Percentiles rank a stretch among this genome's conserved stretches.
phyloP scores from a whole-genome alignment of 2,329 filamentous ascomycete species.

The Colletotrichum brevisporum region DNA sequence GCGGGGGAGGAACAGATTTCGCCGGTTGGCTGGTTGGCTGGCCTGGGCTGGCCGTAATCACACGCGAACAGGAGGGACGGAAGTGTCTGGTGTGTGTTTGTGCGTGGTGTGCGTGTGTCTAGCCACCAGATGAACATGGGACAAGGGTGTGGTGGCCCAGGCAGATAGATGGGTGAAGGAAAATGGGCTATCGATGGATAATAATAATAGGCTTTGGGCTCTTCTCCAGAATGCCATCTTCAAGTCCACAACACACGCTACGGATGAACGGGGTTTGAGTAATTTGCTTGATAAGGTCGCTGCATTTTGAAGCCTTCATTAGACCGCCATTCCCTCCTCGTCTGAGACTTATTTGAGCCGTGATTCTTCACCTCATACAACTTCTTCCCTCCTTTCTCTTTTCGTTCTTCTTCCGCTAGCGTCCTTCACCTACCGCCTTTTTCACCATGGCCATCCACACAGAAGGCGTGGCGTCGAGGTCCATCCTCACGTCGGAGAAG shows the following conservation, averaged over 20 bases:
- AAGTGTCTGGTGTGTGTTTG: background rate
- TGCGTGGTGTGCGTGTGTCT: background rate
- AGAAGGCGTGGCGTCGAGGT: constrained; percentile 25
- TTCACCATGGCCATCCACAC: constrained; percentile 29
- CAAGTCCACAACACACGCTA: constrained; percentile 1
- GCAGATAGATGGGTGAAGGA: background rate
- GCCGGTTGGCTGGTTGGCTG: constrained; percentile 3
- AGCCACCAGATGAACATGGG: constrained; percentile 30
- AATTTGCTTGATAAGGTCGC: background rate
- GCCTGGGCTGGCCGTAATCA: constrained; percentile 9
- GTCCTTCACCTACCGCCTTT: background rate
- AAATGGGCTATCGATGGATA: constrained; percentile 3
- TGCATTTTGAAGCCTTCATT: background rate
- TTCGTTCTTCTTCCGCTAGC: background rate
- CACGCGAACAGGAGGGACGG: constrained; percentile 25
- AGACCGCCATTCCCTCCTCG: background rate
- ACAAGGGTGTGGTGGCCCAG: constrained; percentile 6
- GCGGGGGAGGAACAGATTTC: background rate
- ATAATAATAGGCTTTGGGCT: constrained; percentile 18
- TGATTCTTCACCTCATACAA: background rate
- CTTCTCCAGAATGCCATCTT: constrained; percentile 1
- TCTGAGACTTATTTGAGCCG: background rate
- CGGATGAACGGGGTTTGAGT: background rate
- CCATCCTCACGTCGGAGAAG: constrained; percentile 25
- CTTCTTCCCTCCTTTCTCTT: background rate